These are phyloP conservation scores for Protostelium mycophagum DNA, from an alignment of 78 protist species.

Conservation along the genomic window DNA sequence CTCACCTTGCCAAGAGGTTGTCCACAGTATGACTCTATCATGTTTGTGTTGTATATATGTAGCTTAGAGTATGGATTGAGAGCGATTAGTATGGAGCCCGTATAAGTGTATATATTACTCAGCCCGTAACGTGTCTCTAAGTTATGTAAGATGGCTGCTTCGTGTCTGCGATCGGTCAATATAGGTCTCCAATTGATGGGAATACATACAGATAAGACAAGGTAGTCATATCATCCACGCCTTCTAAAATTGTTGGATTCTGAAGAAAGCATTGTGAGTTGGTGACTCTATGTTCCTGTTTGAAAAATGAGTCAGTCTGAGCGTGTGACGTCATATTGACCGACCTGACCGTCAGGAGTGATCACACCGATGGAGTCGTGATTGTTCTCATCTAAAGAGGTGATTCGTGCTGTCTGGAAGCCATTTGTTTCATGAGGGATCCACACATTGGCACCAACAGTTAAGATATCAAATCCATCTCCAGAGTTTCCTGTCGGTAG, in stretches of 20 bases:
- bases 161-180: constrained; percentile 11
- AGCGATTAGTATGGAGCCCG: constrained; percentile 54
- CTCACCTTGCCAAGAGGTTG: constrained; percentile 28
- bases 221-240: constrained; percentile 72
- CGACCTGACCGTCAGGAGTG: not conserved
- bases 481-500: too few species aligned
- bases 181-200: not conserved
- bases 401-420: not conserved
- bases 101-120: constrained; percentile 64
- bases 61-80: constrained; percentile 32
- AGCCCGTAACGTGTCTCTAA: constrained; percentile 61
- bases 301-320: not conserved
- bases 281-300: not conserved
- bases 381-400: not conserved
- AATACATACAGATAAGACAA: constrained; percentile 27
- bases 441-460: not conserved
- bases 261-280: not conserved
- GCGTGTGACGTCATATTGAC: not conserved
- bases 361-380: not conserved
- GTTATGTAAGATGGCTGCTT: constrained; percentile 70
- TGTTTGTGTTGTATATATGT: constrained; percentile 43
- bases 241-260: constrained; percentile 67
- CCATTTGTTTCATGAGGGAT: not conserved
- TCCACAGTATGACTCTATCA: constrained; percentile 56
- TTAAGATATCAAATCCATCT: not conserved